phyloP scores from a whole-genome alignment of 2,329 filamentous ascomycete species.

The Biscogniauxia marginata region DNA sequence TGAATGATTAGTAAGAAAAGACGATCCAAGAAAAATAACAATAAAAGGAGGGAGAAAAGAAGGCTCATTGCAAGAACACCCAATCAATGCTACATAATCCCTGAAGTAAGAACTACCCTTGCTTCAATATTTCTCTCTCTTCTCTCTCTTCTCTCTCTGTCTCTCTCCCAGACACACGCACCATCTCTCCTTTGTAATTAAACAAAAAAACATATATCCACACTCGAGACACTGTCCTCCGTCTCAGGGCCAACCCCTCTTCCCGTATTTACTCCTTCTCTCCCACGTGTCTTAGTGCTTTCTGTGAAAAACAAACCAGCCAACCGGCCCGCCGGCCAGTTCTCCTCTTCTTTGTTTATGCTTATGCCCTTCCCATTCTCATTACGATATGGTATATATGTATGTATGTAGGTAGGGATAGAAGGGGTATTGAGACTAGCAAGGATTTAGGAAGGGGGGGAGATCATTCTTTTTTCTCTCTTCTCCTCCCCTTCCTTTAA shows the following conservation, averaged over 20 bases:
- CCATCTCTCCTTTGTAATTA: background rate
- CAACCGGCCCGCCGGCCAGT: too few relatives aligned
- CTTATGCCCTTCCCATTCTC: background rate
- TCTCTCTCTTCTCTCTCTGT: slow-evolving; percentile 1
- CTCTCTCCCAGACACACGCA: background rate
- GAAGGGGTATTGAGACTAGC: background rate
- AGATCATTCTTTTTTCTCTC: background rate
- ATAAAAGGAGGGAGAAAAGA: slow-evolving; percentile 71
- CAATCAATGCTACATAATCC: background rate
- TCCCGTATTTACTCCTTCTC: background rate
- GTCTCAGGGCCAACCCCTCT: background rate
- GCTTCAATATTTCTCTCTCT: slow-evolving; percentile 38
- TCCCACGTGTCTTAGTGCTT: background rate
- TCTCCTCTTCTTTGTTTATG: too few relatives aligned
- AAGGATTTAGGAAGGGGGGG: background rate
- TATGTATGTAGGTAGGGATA: background rate
- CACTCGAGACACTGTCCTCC: background rate
- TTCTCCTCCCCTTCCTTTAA: background rate
- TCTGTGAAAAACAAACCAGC: background rate
- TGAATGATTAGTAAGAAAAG: too few relatives aligned
- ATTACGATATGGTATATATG: background rate
- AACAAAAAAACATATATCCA: background rate
- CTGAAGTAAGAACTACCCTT: background rate
- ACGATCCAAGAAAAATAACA: slow-evolving; percentile 91
- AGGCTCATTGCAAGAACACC: background rate